Evolutionary conservation across 2,329 filamentous ascomycete species (phyloP).

Genomic region (Bisporella sp.): DNA sequence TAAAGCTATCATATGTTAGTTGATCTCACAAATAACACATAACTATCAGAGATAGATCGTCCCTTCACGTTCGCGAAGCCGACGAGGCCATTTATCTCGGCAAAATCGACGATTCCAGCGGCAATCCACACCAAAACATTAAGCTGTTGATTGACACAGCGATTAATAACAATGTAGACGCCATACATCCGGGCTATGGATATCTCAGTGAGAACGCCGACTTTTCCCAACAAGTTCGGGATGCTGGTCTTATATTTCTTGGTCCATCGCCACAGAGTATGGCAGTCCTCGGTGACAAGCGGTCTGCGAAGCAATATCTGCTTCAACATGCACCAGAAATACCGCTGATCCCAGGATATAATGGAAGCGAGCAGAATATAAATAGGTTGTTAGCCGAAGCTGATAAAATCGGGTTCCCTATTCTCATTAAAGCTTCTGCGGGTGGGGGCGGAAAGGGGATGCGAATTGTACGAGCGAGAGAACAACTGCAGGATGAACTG

Average conservation of each 20-base stretch:
- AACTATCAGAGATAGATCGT: neutral
- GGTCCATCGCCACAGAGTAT: conserved; percentile 39
- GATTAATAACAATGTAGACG: conserved; percentile 30
- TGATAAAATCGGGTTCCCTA: conserved; percentile 29
- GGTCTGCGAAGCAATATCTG: conserved; percentile 39
- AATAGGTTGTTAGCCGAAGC: conserved; percentile 11
- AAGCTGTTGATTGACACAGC: neutral
- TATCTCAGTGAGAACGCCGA: conserved; percentile 58
- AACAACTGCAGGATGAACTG: conserved; percentile 45
- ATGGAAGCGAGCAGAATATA: conserved; percentile 55
- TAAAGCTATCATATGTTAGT: neutral
- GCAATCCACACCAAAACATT: neutral
- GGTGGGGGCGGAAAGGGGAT: conserved; percentile 60
- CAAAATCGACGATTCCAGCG: neutral
- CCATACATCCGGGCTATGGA: conserved; percentile 61
- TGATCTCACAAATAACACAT: neutral
- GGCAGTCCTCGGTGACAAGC: conserved; percentile 32
- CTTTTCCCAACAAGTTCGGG: conserved; percentile 46
- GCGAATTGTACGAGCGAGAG: conserved; percentile 40
- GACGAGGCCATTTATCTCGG: neutral
- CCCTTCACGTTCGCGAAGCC: neutral
- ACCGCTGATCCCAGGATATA: conserved; percentile 64
- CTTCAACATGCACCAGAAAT: conserved; percentile 55
- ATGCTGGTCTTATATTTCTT: conserved; percentile 50
- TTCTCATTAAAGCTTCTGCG: conserved; percentile 50